Percentiles rank a stretch among this genome's conserved stretches.
These are phyloP conservation scores for Cercospora janseana DNA, from an alignment of 2,329 filamentous ascomycete genomes.

Conservation along the genomic window DNA sequence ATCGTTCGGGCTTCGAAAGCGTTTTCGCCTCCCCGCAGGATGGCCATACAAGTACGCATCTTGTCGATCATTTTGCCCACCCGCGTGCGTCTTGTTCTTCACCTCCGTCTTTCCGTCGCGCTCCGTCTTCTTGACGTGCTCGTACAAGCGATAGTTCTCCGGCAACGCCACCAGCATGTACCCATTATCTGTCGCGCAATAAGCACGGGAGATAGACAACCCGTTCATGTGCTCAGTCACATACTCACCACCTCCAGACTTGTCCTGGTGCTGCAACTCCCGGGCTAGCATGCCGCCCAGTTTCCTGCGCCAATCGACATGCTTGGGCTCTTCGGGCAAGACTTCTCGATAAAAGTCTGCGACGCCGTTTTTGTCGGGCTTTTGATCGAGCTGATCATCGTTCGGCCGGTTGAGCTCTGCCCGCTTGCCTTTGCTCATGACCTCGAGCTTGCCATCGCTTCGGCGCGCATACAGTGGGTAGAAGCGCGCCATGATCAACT, in stretches of 20 bases:
- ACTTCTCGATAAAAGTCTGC: slow-evolving; percentile 56
- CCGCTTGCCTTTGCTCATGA: slow-evolving; percentile 51
- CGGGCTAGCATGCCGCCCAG: slow-evolving; percentile 58
- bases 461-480: slow-evolving; percentile 49
- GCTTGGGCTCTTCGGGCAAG: slow-evolving; percentile 51
- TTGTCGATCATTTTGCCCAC: slow-evolving; percentile 54
- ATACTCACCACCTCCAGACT: slow-evolving; percentile 23
- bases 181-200: slow-evolving; percentile 36
- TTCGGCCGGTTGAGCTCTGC: slow-evolving; percentile 54
- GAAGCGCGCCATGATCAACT: slow-evolving; percentile 44
- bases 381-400: slow-evolving; percentile 52
- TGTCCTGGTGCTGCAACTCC: slow-evolving; percentile 42
- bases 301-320: slow-evolving; percentile 58
- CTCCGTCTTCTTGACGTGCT: slow-evolving; percentile 55
- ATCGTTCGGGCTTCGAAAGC: slow-evolving; percentile 58
- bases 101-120: slow-evolving; percentile 46
- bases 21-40: slow-evolving; percentile 56
- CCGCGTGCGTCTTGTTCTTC: slow-evolving; percentile 50
- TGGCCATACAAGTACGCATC: slow-evolving; percentile 63
- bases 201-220: slow-evolving; percentile 6
- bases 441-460: slow-evolving; percentile 51
- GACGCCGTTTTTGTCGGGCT: slow-evolving; percentile 53
- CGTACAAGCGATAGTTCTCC: slow-evolving; percentile 57
- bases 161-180: slow-evolving; percentile 56
- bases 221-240: slow-evolving; percentile 3